Percentiles rank a stretch among this genome's conserved stretches.
Evolutionary conservation across 495 filamentous ascomycete genomes (phyloP).

Genomic region (Penicillium flavigenum): DNA sequence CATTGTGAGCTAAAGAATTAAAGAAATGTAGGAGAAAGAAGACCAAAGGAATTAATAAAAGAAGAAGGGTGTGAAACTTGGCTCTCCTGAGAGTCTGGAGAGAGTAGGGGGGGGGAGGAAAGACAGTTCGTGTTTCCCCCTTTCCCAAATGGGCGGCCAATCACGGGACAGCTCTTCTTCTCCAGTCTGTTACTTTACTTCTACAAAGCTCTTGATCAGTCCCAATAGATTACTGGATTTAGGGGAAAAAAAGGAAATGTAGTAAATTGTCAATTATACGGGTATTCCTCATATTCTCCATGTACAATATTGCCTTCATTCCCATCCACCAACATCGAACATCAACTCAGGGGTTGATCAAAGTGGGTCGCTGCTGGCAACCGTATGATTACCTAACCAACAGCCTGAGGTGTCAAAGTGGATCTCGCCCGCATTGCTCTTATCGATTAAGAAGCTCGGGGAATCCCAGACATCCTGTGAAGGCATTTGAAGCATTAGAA

Average conservation of each 20-base stretch:
- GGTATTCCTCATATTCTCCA: not conserved
- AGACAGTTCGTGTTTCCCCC: conserved; percentile 36
- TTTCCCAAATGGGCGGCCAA: conserved; percentile 32
- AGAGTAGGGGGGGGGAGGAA: conserved; percentile 19
- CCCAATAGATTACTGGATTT: conserved; percentile 4
- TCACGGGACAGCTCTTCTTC: conserved; percentile 23
- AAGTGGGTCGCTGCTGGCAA: conserved; percentile 35
- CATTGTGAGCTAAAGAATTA: conserved; percentile 47
- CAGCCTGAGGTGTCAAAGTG: conserved; percentile 19
- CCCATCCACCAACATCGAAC: not conserved
- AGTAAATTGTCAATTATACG: not conserved
- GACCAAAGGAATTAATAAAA: conserved; percentile 23
- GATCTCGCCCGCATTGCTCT: conserved; percentile 25
- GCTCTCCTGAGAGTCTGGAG: conserved; percentile 21
- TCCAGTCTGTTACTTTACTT: conserved; percentile 19
- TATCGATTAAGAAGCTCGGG: conserved; percentile 26
- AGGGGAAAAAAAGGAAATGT: not conserved
- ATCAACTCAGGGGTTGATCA: conserved; percentile 34
- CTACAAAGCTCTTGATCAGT: conserved; percentile 11
- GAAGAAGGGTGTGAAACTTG: conserved; percentile 22
- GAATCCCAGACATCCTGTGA: not conserved
- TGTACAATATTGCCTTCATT: not conserved
- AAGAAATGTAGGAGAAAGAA: conserved; percentile 23
- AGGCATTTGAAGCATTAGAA: not conserved
- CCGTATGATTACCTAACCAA: conserved; percentile 23